Percentiles rank a stretch among this genome's conserved stretches.
Conservation (phyloP, 2,329 filamentous ascomycete species). For the Hirsutella thompsonii region DNA sequence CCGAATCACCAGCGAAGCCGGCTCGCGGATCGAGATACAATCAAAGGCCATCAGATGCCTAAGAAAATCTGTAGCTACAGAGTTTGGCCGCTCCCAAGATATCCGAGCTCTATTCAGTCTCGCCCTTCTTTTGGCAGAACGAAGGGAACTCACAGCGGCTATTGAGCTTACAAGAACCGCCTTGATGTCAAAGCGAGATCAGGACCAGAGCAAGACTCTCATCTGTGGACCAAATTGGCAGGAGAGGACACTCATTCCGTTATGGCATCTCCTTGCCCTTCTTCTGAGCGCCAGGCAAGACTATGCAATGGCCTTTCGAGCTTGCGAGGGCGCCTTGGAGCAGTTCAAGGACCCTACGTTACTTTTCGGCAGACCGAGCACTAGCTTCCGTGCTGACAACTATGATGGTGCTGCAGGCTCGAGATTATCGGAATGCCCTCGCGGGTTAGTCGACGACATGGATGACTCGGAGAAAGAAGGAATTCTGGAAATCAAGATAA, state of each 20-base stretch:
- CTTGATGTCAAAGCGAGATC: slow-evolving; percentile 45
- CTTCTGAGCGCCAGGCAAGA: slow-evolving; percentile 80
- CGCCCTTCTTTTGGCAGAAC: slow-evolving; percentile 76
- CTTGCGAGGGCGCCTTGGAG: slow-evolving; percentile 84
- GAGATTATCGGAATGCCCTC: slow-evolving; percentile 12
- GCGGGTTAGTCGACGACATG: slow-evolving; percentile 63
- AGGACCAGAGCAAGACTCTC: slow-evolving; percentile 28
- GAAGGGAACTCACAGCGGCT: slow-evolving; percentile 64
- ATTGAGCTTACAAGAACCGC: slow-evolving; percentile 73
- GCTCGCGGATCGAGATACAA: slow-evolving; percentile 59
- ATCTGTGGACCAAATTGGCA: slow-evolving; percentile 41
- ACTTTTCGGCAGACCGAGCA: slow-evolving; percentile 51
- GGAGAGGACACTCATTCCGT: slow-evolving; percentile 55
- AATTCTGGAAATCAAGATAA: slow-evolving; percentile 92
- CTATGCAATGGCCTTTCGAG: slow-evolving; percentile 63
- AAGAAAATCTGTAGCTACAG: slow-evolving; percentile 56
- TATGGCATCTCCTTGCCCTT: slow-evolving; percentile 86
- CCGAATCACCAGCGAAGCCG: slow-evolving; percentile 63
- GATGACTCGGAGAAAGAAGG: slow-evolving; percentile 72
- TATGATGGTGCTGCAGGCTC: slow-evolving; percentile 39
- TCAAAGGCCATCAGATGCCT: slow-evolving; percentile 65
- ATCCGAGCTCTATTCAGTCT: slow-evolving; percentile 70
- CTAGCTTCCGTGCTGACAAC: slow-evolving; percentile 51
- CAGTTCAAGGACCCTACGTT: slow-evolving; percentile 65
- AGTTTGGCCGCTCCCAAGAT: slow-evolving; percentile 53